Evolutionary conservation across 768 basidiomycete genomes (phyloP).

Genomic region (Amanita fuliginea): DNA sequence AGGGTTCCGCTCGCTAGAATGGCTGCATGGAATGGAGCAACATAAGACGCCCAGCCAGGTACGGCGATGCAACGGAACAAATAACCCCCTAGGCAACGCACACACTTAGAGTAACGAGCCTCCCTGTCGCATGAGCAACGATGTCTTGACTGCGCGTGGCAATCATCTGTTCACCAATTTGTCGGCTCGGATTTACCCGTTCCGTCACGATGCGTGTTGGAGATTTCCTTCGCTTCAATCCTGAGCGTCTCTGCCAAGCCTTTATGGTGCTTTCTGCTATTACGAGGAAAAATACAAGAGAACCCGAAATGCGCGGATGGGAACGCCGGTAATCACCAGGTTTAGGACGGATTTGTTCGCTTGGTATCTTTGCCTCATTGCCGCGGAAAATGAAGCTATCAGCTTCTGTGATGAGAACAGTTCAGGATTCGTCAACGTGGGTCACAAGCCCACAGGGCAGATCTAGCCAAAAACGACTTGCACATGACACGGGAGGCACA

Average conservation of each 20-base stretch:
- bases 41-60: not conserved
- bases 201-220: not conserved
- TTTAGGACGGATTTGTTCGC: not conserved
- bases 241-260: not conserved
- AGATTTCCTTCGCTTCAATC: not conserved
- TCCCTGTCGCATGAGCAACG: constrained; percentile 9
- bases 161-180: constrained; percentile 1
- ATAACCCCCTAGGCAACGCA: constrained; percentile 18
- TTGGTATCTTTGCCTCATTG: constrained; percentile 1
- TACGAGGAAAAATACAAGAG: not conserved
- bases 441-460: not conserved
- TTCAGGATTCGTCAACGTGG: not conserved
- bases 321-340: constrained; percentile 6
- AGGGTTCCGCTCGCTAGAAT: not conserved
- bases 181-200: constrained; percentile 2
- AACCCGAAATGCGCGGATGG: constrained; percentile 4
- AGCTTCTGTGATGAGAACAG: constrained; percentile 3
- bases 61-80: not conserved
- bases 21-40: not conserved
- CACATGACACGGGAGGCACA: not conserved
- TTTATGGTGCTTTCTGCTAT: not conserved
- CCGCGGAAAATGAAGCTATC: constrained; percentile 5
- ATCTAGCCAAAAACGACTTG: not conserved
- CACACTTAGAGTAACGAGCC: constrained; percentile 13
- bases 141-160: constrained; percentile 5